Conservation (phyloP, 768 basidiomycete genomes). For the Stropharia rugosoannulata region DNA sequence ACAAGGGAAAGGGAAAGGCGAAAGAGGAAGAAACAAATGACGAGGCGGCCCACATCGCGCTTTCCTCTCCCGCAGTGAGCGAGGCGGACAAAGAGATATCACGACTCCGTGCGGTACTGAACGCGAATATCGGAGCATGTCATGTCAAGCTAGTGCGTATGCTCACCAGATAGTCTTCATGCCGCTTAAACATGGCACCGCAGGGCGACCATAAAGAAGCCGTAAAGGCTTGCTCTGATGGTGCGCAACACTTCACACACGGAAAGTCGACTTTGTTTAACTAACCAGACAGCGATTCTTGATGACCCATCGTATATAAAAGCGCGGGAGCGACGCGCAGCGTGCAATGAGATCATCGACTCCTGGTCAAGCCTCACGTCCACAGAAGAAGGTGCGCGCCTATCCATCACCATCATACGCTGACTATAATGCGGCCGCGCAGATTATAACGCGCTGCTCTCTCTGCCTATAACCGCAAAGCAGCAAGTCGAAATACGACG, state of each 20-base stretch:
- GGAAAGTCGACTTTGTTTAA: neutral
- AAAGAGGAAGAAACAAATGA: conserved; percentile 4
- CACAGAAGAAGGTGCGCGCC: conserved; percentile 74
- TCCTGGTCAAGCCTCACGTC: conserved; percentile 83
- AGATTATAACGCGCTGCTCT: conserved; percentile 81
- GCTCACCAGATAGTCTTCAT: neutral
- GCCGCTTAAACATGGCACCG: conserved; percentile 3
- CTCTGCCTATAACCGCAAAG: conserved; percentile 54
- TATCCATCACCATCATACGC: neutral
- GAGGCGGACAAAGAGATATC: conserved; percentile 16
- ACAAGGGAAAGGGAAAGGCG: conserved; percentile 3
- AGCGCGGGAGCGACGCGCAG: conserved; percentile 85
- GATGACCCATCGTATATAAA: conserved; percentile 88
- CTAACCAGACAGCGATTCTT: conserved; percentile 56
- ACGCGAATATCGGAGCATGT: conserved; percentile 90
- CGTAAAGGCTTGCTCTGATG: conserved; percentile 79
- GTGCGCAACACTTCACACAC: conserved; percentile 27
- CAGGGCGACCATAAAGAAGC: conserved; percentile 80
- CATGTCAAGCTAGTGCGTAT: conserved; percentile 69
- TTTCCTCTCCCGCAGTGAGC: conserved; percentile 20
- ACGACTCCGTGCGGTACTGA: conserved; percentile 58
- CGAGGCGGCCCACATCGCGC: conserved; percentile 1
- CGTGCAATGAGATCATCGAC: conserved; percentile 75
- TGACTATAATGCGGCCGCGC: neutral
- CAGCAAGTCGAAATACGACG: conserved; percentile 46